phyloP scores from a whole-genome alignment of 805 yeast species.

The Yamadazyma takamatsuzukensis region DNA sequence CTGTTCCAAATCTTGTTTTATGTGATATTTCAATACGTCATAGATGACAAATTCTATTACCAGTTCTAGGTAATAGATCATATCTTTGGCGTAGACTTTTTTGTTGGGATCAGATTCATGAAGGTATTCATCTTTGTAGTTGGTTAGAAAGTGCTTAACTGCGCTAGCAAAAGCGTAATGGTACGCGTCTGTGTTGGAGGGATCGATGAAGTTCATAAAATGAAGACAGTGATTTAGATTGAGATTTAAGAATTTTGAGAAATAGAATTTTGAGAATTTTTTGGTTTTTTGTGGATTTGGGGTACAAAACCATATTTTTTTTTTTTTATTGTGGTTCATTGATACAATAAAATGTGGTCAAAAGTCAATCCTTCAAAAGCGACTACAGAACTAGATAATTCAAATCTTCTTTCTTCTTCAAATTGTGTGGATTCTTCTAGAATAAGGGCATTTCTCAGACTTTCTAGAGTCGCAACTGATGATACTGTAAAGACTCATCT shows the following conservation, averaged over 20 bases:
- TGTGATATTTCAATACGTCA: constrained; percentile 14
- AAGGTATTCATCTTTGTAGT: constrained; percentile 8
- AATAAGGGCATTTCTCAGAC: constrained; percentile 33
- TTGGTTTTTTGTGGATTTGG: too few relatives aligned
- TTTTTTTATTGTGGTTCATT: too few relatives aligned
- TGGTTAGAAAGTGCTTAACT: constrained; percentile 6
- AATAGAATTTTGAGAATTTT: too few relatives aligned
- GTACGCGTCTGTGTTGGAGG: constrained; percentile 12
- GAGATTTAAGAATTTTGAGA: too few relatives aligned
- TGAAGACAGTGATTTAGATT: too few relatives aligned
- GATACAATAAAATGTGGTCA: too few relatives aligned
- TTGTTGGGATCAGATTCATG: constrained; percentile 16
- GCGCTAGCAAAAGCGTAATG: constrained; percentile 25
- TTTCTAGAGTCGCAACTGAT: constrained; percentile 39
- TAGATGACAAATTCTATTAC: constrained; percentile 13
- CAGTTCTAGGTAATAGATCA: constrained; percentile 15
- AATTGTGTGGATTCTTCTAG: constrained; percentile 32
- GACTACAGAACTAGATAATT: too few relatives aligned
- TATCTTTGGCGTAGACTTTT: constrained; percentile 14
- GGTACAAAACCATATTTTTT: too few relatives aligned
- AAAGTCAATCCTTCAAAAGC: too few relatives aligned
- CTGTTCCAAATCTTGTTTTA: constrained; percentile 12
- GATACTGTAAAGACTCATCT: constrained; percentile 37
- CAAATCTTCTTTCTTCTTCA: too few relatives aligned
- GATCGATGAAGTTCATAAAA: constrained; percentile 12